Base-by-base conservation (phyloP, 2,329 filamentous ascomycete genomes). In the Cercospora brassicicola region DNA sequence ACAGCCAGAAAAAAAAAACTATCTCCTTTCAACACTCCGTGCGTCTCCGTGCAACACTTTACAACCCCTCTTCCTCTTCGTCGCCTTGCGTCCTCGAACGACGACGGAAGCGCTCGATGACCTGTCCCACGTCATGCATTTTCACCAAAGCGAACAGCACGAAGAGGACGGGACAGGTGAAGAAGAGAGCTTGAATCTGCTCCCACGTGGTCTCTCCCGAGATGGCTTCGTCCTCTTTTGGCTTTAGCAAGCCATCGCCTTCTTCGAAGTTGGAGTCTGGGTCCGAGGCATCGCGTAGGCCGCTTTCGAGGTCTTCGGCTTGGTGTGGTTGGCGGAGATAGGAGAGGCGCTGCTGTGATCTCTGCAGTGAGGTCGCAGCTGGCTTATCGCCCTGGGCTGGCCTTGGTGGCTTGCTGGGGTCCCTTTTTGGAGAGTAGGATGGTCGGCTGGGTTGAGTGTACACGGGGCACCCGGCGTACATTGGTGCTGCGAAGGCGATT, bases 401-500 rank as follows among this genome's bases (percentile, higher is more conserved):
- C 23, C 2, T 53, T 4, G 48, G 20, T 53, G 18, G 23, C 20
- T 53, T 26, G 48, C 4, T 1, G 15, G 11, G 1, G 48, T 3
- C 7, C 3, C 18, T 13, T 53, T 53, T 53, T 15, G 23, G 48
- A 53, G 11, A 53, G 13, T 53, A 53, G 20, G 11, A 26, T 28
- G 48, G 48, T 15, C 23, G 48, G 10, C 48, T 23, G 2, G 48
- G 48, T 15, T 26, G 48, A 23, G 48, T 53, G 48, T 53, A 53
- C 10, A 53, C 23, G 5, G 48, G 18, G 13, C 20, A 26, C 23
- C 48, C 48, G 23, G 48, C 48, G 48, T 53, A 53, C 48, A 53
- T n/a, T 13, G 48, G 48, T 15, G 48, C 11, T 53, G 48, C 48
- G 23, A 53, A 53, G 48, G 48, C 48, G 10, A 53, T 53, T 53